Base-by-base conservation (phyloP, 768 basidiomycete genomes). In the Auriscalpium microsporum region DNA sequence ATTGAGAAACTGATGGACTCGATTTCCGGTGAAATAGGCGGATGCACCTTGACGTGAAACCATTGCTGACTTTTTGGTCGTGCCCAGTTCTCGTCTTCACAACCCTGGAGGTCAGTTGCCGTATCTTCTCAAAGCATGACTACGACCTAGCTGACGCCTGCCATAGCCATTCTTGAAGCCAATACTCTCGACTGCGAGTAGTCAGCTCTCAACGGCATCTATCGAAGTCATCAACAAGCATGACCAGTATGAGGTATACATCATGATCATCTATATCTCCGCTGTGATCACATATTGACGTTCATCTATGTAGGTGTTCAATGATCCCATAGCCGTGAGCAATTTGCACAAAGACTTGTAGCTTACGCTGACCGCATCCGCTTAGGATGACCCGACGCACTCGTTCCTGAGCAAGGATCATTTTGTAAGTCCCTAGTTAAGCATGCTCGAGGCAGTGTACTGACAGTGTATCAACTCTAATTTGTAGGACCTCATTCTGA, bases 331-430 rank as follows among this genome's bases (percentile, higher is more conserved):
- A 56, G 86, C 89, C 13, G 86, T 87, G 61, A 65, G 76, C 75
- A 56, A 56, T 62, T 52, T 8, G 16, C 45, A 9, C 23, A n/a
- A 33, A 17, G 46, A 53, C 10, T 53, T 13, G 1, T 19, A 6
- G 13, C 28, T 4, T 19, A 35, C 53, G 48, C 33, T 10, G 21
- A 50, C 35, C 13, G 16, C 36, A 10, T 21, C 16, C 36, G 11
- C 4, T 46, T 62, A 89, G 83, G 87, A 84, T 36, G 90, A 94
- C 65, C 90, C 90, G 3, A 94, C 90, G 3, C 90, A 92, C 66
- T 91, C 88, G 3, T 89, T 90, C 75, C 69, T 93, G 68, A 90
- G 87, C 66, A 92, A 92, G 71, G 90, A 93, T 65, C 89, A 93
- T 63, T 91, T 91, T 62, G 87, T 87, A 60, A 63, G 84, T 76